Percentiles rank a stretch among this genome's conserved stretches.
Evolutionary conservation across 1,284 basidiomycete species (phyloP).

Genomic region (Tilletia setariae): DNA sequence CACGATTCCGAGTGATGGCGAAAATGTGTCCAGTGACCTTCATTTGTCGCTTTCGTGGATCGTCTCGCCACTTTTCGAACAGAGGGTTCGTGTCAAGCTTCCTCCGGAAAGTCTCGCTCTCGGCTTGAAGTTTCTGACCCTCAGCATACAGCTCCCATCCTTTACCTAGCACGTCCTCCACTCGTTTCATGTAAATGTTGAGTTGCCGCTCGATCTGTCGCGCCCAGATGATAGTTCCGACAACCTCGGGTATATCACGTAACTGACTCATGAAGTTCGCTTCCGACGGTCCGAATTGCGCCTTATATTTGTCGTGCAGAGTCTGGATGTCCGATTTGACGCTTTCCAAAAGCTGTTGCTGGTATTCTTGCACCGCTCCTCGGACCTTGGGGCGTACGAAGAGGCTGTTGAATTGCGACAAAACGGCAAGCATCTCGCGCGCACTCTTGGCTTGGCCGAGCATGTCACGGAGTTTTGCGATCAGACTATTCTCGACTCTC

Average conservation of each 20-base stretch:
- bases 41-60: slow-evolving; percentile 83
- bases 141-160: slow-evolving; percentile 99
- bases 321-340: slow-evolving; percentile 97
- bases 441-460: slow-evolving; percentile 94
- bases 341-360: slow-evolving; percentile 65
- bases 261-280: slow-evolving; percentile 98
- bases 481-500: slow-evolving; percentile 96
- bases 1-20: slow-evolving; percentile 78
- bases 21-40: slow-evolving; percentile 92
- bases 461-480: slow-evolving; percentile 82
- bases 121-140: slow-evolving; percentile 90
- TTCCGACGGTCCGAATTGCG: slow-evolving; percentile 88
- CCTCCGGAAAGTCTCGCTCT: slow-evolving; percentile 84
- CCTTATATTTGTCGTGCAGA: slow-evolving; percentile 78
- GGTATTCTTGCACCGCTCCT: slow-evolving; percentile 97
- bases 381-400: slow-evolving; percentile 85
- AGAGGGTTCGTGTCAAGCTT: slow-evolving; percentile 92
- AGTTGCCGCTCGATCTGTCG: slow-evolving; percentile 96
- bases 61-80: slow-evolving; percentile 92
- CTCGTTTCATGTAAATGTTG: slow-evolving; percentile 96
- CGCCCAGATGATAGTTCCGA: slow-evolving; percentile 97
- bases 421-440: slow-evolving; percentile 98
- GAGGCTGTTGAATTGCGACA: slow-evolving; percentile 95
- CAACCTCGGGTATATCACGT: slow-evolving; percentile 93
- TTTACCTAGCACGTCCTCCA: slow-evolving; percentile 95